A percentile compares a stretch with the other conserved stretches of the same genome.
Conservation (phyloP, 164 flowering plant species). For the Tetracentron sinense region DNA sequence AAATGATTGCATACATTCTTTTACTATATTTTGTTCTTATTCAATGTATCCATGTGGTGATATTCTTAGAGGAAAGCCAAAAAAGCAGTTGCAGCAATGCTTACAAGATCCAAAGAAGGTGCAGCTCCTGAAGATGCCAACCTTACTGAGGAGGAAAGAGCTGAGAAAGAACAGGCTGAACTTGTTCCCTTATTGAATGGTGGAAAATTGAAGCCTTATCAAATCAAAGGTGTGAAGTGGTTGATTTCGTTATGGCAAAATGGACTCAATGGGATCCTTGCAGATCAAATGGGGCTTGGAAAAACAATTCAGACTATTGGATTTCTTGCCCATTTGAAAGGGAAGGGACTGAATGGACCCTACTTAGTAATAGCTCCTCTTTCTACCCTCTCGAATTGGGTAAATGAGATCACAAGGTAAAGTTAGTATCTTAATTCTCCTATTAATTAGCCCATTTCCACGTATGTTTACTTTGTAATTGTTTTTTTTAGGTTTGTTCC, state of each 20-base stretch:
- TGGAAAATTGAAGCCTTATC: slow-evolving; percentile 84
- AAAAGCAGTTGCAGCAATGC: slow-evolving; percentile 93
- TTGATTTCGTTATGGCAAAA: slow-evolving; percentile 97
- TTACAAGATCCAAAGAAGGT: slow-evolving; percentile 67
- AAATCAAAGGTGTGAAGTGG: slow-evolving; percentile 96
- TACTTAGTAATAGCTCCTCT: slow-evolving; percentile 89
- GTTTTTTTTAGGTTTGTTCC: slow-evolving; percentile 65
- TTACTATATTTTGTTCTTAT: neutral
- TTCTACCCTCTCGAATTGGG: slow-evolving; percentile 93
- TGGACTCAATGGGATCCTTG: slow-evolving; percentile 96
- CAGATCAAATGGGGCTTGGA: slow-evolving; percentile 99
- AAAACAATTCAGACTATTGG: slow-evolving; percentile 96
- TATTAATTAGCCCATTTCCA: neutral
- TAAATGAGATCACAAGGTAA: slow-evolving; percentile 78
- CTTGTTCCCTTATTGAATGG: slow-evolving; percentile 87
- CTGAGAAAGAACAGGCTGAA: slow-evolving; percentile 78
- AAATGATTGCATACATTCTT: neutral
- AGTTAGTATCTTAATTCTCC: neutral
- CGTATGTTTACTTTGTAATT: neutral
- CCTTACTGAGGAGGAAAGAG: slow-evolving; percentile 70
- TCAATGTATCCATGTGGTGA: slow-evolving; percentile 1
- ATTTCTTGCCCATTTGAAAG: slow-evolving; percentile 90
- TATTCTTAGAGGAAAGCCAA: slow-evolving; percentile 62
- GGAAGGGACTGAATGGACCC: slow-evolving; percentile 91
- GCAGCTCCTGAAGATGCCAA: slow-evolving; percentile 39